Percentiles rank a stretch among this genome's conserved stretches.
These are phyloP conservation scores for Sutorius australiensis DNA, from an alignment of 768 basidiomycete species.

Conservation along the genomic window DNA sequence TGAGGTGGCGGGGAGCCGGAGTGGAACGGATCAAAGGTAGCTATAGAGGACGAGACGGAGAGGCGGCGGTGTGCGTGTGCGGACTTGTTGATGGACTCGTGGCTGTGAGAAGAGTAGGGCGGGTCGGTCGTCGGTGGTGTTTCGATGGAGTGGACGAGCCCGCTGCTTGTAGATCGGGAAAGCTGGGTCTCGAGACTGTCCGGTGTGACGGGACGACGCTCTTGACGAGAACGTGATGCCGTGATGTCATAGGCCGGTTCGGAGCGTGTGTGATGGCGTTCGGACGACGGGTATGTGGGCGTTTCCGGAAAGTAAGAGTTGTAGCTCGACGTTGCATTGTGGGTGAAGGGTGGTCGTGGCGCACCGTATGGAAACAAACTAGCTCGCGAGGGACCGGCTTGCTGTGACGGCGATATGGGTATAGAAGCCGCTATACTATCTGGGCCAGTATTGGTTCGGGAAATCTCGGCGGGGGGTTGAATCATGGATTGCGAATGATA, in stretches of 20 bases:
- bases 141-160: constrained; percentile 40
- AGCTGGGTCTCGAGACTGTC: constrained; percentile 50
- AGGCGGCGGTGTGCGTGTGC: constrained; percentile 27
- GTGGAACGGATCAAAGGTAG: constrained; percentile 30
- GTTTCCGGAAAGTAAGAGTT: constrained; percentile 11
- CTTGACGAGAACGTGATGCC: constrained; percentile 23
- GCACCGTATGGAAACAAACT: constrained; percentile 6
- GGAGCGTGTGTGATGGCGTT: constrained; percentile 11
- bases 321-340: constrained; percentile 22
- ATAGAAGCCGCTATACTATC: constrained; percentile 43
- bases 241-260: constrained; percentile 19
- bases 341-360: constrained; percentile 8
- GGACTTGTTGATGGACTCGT: constrained; percentile 18
- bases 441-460: constrained; percentile 38
- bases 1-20: constrained; percentile 35
- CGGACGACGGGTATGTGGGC: not conserved
- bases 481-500: constrained; percentile 83
- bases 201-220: constrained; percentile 41
- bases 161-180: constrained; percentile 48
- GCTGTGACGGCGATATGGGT: constrained; percentile 5
- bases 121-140: constrained; percentile 42
- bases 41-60: constrained; percentile 30
- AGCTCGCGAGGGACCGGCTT: constrained; percentile 31
- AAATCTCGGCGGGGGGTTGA: constrained; percentile 38
- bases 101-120: constrained; percentile 13